A percentile compares a stretch with the other conserved stretches of the same genome.
Conservation (phyloP, 1,139 yeast species). For the Taphrina deformans region DNA sequence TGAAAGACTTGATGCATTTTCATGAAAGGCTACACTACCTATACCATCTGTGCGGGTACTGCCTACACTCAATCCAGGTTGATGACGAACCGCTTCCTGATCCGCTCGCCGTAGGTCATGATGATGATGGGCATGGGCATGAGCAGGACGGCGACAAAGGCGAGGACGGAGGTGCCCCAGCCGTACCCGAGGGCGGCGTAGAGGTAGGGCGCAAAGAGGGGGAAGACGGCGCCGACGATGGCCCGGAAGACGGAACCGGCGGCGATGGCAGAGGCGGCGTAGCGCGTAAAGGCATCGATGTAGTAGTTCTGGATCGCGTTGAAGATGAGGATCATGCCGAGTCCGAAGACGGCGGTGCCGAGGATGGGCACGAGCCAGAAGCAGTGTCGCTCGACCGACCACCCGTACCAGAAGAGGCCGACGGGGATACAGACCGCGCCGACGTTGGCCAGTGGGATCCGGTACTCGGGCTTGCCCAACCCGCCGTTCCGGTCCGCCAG, state of each 20-base stretch:
- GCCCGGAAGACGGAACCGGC: conserved; percentile 66
- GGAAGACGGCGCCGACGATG: conserved; percentile 63
- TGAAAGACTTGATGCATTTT: no score
- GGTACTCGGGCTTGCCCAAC: conserved; percentile 41
- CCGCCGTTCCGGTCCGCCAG: conserved; percentile 43
- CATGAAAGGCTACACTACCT: no score
- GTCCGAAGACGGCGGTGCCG: conserved; percentile 38
- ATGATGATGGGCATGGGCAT: conserved; percentile 76
- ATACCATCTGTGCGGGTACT: not conserved
- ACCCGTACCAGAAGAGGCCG: conserved; percentile 39
- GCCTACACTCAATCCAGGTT: not conserved
- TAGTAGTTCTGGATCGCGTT: conserved; percentile 54
- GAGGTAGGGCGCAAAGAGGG: conserved; percentile 67
- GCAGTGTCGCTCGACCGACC: conserved; percentile 36
- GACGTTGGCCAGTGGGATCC: conserved; percentile 18
- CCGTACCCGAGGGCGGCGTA: conserved; percentile 68
- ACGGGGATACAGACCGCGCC: conserved; percentile 29
- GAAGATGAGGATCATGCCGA: conserved; percentile 41
- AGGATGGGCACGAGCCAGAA: conserved; percentile 39
- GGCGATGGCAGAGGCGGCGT: conserved; percentile 70
- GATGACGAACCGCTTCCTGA: conserved; percentile 39
- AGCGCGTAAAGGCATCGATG: conserved; percentile 54
- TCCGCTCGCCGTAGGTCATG: conserved; percentile 53
- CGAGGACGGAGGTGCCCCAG: conserved; percentile 83
- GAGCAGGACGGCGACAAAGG: conserved; percentile 77